Percentiles rank a stretch among this genome's conserved stretches.
These are phyloP conservation scores for Retiboletus flavoniger DNA, from an alignment of 1,284 basidiomycete genomes.

Conservation along the genomic window DNA sequence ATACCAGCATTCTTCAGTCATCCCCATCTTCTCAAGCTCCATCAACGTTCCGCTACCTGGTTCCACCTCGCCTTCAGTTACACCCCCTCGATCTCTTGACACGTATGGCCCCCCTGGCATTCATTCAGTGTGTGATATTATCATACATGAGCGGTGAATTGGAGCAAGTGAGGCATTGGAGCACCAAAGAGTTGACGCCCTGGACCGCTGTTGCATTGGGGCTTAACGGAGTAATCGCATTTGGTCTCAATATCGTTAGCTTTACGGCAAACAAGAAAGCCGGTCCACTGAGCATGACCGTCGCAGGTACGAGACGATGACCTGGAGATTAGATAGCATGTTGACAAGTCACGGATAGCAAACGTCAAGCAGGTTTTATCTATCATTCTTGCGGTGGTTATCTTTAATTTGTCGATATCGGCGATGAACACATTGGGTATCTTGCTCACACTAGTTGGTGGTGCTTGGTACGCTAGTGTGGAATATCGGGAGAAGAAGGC, in stretches of 20 bases:
- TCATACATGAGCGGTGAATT: slow-evolving; percentile 81
- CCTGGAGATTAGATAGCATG: neutral
- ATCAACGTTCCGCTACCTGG: slow-evolving; percentile 28
- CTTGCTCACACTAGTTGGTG: slow-evolving; percentile 75
- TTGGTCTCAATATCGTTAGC: slow-evolving; percentile 87
- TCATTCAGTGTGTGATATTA: slow-evolving; percentile 78
- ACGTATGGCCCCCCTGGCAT: slow-evolving; percentile 84
- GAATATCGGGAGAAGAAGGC: slow-evolving; percentile 61
- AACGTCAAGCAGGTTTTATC: slow-evolving; percentile 96
- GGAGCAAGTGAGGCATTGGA: slow-evolving; percentile 55
- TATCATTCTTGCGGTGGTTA: slow-evolving; percentile 76
- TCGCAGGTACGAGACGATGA: slow-evolving; percentile 60
- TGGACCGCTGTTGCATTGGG: slow-evolving; percentile 56
- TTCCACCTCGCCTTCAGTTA: slow-evolving; percentile 52
- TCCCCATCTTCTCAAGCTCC: slow-evolving; percentile 25
- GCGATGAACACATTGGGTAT: slow-evolving; percentile 80
- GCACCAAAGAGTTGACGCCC: slow-evolving; percentile 50
- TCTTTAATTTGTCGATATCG: slow-evolving; percentile 83
- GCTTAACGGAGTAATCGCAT: slow-evolving; percentile 83
- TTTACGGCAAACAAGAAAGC: slow-evolving; percentile 90
- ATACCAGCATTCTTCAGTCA: slow-evolving; percentile 79
- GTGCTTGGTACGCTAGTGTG: slow-evolving; percentile 78
- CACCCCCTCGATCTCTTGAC: slow-evolving; percentile 86
- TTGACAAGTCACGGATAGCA: slow-evolving; percentile 42
- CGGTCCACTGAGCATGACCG: slow-evolving; percentile 84